Conservation (phyloP, 371 early-diverging fungal species). For the Mortierella sp. region DNA sequence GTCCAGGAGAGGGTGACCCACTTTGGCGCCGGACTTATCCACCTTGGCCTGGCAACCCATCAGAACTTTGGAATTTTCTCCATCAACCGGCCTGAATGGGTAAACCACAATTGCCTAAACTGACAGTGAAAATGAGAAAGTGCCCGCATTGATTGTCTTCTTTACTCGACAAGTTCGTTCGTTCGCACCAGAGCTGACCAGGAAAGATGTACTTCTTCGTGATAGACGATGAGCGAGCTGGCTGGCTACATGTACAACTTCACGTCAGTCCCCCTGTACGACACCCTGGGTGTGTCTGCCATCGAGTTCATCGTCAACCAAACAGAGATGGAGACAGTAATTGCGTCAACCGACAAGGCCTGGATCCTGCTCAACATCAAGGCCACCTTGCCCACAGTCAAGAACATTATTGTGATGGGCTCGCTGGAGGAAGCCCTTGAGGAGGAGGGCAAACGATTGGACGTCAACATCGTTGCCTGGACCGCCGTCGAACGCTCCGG, state of each 20-base stretch:
- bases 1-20: conserved; percentile 75
- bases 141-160: not conserved
- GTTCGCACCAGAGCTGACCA: not conserved
- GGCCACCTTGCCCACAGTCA: conserved; percentile 69
- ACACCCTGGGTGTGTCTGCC: conserved; percentile 89
- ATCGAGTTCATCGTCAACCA: conserved; percentile 79
- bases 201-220: too few relatives aligned
- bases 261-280: conserved; percentile 93
- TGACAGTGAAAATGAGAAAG: not conserved
- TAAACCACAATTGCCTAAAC: conserved; percentile 24
- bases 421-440: conserved; percentile 57
- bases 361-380: conserved; percentile 74
- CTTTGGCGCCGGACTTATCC: conserved; percentile 73
- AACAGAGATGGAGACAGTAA: conserved; percentile 79
- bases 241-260: conserved; percentile 76
- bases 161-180: not conserved
- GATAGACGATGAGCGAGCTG: conserved; percentile 81
- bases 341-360: conserved; percentile 87
- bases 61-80: conserved; percentile 73
- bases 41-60: conserved; percentile 57
- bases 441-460: conserved; percentile 25
- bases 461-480: conserved; percentile 66
- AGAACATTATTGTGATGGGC: conserved; percentile 86
- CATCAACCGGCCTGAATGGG: conserved; percentile 95
- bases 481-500: conserved; percentile 76